phyloP scores from a whole-genome alignment of 805 yeast genomes.

The Wickerhamomyces mucosus region DNA sequence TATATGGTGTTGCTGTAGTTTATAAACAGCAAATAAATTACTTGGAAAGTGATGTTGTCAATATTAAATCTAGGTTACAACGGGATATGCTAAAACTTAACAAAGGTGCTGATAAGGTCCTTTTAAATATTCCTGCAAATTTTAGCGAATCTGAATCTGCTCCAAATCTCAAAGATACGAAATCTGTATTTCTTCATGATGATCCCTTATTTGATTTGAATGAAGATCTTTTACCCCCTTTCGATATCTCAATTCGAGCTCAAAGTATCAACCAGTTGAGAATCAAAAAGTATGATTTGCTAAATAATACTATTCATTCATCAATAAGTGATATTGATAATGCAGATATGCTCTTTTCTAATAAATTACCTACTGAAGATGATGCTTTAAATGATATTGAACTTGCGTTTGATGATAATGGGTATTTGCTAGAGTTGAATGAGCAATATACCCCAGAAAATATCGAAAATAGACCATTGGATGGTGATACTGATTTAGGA shows the following conservation, averaged over 20 bases:
- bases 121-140: background rate
- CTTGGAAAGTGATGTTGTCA: constrained; percentile 23
- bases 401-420: constrained; percentile 21
- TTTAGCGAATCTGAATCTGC: background rate
- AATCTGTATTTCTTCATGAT: constrained; percentile 21
- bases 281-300: constrained; percentile 12
- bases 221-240: constrained; percentile 21
- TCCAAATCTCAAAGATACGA: background rate
- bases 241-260: constrained; percentile 12
- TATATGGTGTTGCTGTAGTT: constrained; percentile 37
- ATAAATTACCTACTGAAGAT: constrained; percentile 7
- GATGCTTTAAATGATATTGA: constrained; percentile 9
- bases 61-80: constrained; percentile 16
- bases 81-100: constrained; percentile 12
- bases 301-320: constrained; percentile 11
- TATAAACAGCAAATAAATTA: constrained; percentile 40
- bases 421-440: constrained; percentile 16
- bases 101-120: too few species aligned
- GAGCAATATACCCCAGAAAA: too few species aligned
- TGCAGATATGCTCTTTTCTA: constrained; percentile 1
- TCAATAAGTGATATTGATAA: constrained; percentile 5
- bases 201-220: constrained; percentile 30
- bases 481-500: too few species aligned
- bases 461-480: too few species aligned
- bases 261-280: too few species aligned